These are phyloP conservation scores for Tulasnella sp. DNA, from an alignment of 768 basidiomycete species.

Conservation along the genomic window DNA sequence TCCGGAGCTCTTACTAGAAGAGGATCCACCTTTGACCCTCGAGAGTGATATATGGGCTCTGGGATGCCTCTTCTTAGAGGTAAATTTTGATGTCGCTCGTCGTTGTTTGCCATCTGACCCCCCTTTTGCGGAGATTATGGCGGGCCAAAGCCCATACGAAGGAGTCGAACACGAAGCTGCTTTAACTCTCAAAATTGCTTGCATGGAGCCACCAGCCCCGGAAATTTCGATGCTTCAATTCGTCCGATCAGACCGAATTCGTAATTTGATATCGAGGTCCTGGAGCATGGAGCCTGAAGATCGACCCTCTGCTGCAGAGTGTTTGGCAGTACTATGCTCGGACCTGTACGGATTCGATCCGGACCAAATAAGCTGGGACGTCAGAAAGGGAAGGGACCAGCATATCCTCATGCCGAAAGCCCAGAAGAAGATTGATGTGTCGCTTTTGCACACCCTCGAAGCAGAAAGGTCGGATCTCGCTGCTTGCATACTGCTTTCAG, in stretches of 20 bases:
- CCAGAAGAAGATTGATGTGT: neutral
- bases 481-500: neutral
- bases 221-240: neutral
- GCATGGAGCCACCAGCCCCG: neutral
- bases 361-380: neutral
- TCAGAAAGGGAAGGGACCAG: neutral
- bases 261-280: neutral
- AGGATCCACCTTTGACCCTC: neutral
- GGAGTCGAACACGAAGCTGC: neutral
- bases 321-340: neutral
- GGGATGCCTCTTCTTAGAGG: neutral
- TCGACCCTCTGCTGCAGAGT: neutral
- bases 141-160: conserved; percentile 2
- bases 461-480: neutral
- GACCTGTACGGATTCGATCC: neutral
- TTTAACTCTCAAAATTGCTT: neutral
- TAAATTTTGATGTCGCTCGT: neutral
- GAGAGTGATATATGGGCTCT: conserved; percentile 19
- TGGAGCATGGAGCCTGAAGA: neutral
- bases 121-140: neutral
- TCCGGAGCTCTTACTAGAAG: conserved; percentile 4
- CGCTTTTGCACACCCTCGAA: neutral
- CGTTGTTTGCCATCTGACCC: neutral
- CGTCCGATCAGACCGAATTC: neutral
- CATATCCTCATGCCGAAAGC: neutral